Base-by-base conservation (phyloP, 2,329 filamentous ascomycete genomes). In the Ceratocystis colombiana region DNA sequence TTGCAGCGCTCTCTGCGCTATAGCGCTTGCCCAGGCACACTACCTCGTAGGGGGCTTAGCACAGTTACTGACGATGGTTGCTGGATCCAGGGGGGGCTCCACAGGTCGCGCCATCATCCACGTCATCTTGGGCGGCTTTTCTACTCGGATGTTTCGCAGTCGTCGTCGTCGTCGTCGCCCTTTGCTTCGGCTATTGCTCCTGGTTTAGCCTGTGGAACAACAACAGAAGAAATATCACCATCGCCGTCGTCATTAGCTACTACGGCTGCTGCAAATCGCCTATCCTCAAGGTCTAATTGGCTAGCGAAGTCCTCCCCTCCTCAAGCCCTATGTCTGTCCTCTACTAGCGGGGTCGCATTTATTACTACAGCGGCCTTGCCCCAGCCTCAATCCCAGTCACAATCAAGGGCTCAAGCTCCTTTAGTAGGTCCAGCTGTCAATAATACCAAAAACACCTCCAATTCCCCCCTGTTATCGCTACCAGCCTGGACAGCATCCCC, bases 321-420 rank as follows among this genome's bases (percentile, higher is more conserved):
- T n/a, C 53, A 37, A 30, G 8, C 53, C 25, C 53, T n/a, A 17
- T 30, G 25, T 10, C 53, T 33, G 25, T 10, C 53, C 17, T 8
- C 8, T 59, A 30, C 25, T 30, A 59, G 53, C 17, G 53, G 53
- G 28, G 53, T 33, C 17, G 53, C 53, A 33, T 33, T 59, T 3
- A 20, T 37, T 22, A 59, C 53, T 33, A n/a, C 53, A 59, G 28
- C 17, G 28, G 53, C 53, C 5, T 3, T 17, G 53, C 53, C 53
- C 28, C 53, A 50, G 5, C 6, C 46, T 8, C 46, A 50, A 22
- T n/a, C 22, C 46, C 46, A 33, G 53, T 30, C 28, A n/a, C 55
- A 41, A 48, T 3, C 45, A 46, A 55, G 59, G 33, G 30, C 41
- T 62, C 59, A 65, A 65, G 41, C 61, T 62, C 45, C 53, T 59